Conservation (phyloP, 2,329 filamentous ascomycete species). For the Teratosphaeria epicoccoides region DNA sequence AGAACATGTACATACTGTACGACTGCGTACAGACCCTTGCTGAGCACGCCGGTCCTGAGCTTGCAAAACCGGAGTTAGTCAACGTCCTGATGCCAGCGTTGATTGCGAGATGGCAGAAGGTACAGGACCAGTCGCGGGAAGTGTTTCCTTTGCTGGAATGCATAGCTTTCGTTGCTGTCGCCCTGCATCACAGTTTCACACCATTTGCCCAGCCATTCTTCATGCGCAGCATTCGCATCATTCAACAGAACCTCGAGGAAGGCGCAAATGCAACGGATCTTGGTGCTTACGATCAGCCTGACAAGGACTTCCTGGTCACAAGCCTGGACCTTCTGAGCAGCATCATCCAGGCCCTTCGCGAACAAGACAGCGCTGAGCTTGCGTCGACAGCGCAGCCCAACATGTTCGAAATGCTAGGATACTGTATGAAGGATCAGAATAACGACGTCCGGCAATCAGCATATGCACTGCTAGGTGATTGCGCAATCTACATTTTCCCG, state of each 20-base stretch:
- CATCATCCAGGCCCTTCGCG: conserved; percentile 79
- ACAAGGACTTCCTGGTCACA: conserved; percentile 95
- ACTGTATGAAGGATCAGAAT: conserved; percentile 83
- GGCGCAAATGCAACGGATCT: conserved; percentile 57
- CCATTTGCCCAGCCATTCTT: conserved; percentile 84
- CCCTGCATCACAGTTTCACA: conserved; percentile 70
- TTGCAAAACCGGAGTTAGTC: conserved; percentile 73
- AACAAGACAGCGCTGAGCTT: conserved; percentile 62
- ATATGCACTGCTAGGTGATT: conserved; percentile 89
- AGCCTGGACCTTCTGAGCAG: conserved; percentile 87
- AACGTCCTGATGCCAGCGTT: conserved; percentile 85
- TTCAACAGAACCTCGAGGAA: conserved; percentile 82
- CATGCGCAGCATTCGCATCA: conserved; percentile 75
- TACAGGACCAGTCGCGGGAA: conserved; percentile 81
- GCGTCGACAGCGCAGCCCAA: conserved; percentile 65
- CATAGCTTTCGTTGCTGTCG: conserved; percentile 83
- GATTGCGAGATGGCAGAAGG: conserved; percentile 75
- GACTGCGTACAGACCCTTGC: conserved; percentile 96
- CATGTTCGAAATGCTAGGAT: conserved; percentile 81
- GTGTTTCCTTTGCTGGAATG: conserved; percentile 94
- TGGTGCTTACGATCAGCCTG: conserved; percentile 58
- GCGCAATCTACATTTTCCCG: conserved; percentile 80
- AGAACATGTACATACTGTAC: conserved; percentile 98
- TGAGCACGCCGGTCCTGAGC: conserved; percentile 72
- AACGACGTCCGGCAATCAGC: conserved; percentile 94